Percentiles rank a stretch among this genome's conserved stretches.
These are phyloP conservation scores for Chlamydomonas incerta DNA, from an alignment of 139 green algal genomes.

Conservation along the genomic window DNA sequence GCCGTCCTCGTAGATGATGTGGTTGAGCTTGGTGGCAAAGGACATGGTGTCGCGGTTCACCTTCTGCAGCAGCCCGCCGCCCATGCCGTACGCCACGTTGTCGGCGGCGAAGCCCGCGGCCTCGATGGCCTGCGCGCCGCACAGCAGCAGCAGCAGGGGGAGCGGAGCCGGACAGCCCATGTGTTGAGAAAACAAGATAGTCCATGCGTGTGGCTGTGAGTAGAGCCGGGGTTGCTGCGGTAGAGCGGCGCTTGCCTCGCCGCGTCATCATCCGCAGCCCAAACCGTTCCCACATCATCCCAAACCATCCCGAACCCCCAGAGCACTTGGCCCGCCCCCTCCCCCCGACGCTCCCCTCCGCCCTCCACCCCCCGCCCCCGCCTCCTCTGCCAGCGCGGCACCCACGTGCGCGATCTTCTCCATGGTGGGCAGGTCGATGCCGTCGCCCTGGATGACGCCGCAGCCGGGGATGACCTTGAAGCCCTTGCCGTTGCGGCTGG, in stretches of 20 bases:
- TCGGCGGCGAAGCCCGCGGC: constrained; percentile 80
- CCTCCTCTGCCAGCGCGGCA: neutral
- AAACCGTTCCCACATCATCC: no score
- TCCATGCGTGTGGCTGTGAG: no score
- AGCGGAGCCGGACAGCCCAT: no score
- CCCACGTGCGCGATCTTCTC: constrained; percentile 42
- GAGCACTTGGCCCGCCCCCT: neutral
- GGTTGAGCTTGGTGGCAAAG: constrained; percentile 92
- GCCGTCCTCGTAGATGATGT: constrained; percentile 84
- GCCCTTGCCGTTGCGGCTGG: constrained; percentile 78
- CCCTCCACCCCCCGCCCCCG: no score
- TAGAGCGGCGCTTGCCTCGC: no score
- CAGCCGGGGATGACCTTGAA: constrained; percentile 80
- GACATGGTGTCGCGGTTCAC: constrained; percentile 91
- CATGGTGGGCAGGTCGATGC: constrained; percentile 77
- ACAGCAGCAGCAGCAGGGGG: no score
- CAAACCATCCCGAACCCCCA: no score
- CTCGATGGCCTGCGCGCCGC: constrained; percentile 69
- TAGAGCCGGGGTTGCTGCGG: no score
- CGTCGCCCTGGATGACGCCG: constrained; percentile 92
- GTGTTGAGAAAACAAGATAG: no score
- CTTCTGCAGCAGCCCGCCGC: neutral
- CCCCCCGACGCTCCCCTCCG: neutral
- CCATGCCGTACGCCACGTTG: constrained; percentile 82
- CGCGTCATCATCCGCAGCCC: no score